phyloP scores from a whole-genome alignment of 345 rosid species.

The Murraya paniculata region DNA sequence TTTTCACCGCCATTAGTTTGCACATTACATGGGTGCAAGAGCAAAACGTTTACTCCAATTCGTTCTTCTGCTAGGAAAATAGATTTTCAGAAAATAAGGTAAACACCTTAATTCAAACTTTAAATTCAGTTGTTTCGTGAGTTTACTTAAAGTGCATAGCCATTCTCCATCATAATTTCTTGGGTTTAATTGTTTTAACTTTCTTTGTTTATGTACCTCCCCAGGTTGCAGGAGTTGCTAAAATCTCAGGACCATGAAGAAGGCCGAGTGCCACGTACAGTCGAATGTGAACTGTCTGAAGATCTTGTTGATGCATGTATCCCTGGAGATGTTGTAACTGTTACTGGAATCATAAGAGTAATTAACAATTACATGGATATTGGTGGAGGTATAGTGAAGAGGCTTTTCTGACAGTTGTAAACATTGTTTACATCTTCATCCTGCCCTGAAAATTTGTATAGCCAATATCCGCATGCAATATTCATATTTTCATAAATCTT shows the following conservation, averaged over 20 bases:
- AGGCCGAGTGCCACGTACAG: slow-evolving; percentile 97
- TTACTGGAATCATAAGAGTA: slow-evolving; percentile 86
- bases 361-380: slow-evolving; percentile 88
- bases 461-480: not conserved
- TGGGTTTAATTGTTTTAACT: not conserved
- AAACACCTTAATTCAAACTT: not conserved
- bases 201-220: slow-evolving; percentile 11
- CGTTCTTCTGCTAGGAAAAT: slow-evolving; percentile 71
- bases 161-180: not conserved
- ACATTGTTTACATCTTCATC: not conserved
- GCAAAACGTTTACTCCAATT: slow-evolving; percentile 67
- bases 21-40: slow-evolving; percentile 79
- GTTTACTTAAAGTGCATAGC: not conserved
- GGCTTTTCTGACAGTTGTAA: not conserved
- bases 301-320: slow-evolving; percentile 89
- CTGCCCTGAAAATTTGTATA: not conserved
- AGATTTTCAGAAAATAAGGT: slow-evolving; percentile 97
- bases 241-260: slow-evolving; percentile 90
- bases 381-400: slow-evolving; percentile 74
- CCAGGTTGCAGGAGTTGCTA: slow-evolving; percentile 76
- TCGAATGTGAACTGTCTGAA: slow-evolving; percentile 90
- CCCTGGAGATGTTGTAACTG: slow-evolving; percentile 98
- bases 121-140: not conserved
- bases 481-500: not conserved
- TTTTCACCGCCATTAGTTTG: slow-evolving; percentile 79